Percentiles rank a stretch among this genome's conserved stretches.
Evolutionary conservation across 495 filamentous ascomycete genomes (phyloP).

Genomic region (Podospora australis): DNA sequence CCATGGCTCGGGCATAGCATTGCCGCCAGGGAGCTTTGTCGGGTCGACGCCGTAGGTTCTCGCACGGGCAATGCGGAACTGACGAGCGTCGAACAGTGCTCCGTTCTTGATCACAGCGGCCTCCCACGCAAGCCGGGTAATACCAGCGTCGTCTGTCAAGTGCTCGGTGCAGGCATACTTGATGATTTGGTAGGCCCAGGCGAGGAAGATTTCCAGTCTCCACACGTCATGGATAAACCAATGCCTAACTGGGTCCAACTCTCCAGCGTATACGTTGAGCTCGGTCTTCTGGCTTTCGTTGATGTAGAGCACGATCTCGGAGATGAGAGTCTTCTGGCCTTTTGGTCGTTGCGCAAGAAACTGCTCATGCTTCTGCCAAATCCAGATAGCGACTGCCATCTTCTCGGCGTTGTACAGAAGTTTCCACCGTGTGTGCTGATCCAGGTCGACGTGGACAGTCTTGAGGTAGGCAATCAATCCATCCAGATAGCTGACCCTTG

Average conservation of each 20-base stretch:
- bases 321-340: constrained; percentile 50
- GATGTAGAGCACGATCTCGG: constrained; percentile 62
- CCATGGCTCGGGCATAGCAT: constrained; percentile 71
- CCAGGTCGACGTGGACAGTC: constrained; percentile 47
- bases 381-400: constrained; percentile 68
- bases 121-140: constrained; percentile 56
- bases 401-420: constrained; percentile 88
- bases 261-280: constrained; percentile 47
- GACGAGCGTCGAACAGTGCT: constrained; percentile 63
- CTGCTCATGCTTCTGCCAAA: constrained; percentile 73
- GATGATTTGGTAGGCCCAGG: constrained; percentile 67
- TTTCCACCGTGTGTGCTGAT: constrained; percentile 63
- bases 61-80: constrained; percentile 63
- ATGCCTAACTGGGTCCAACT: constrained; percentile 66
- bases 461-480: constrained; percentile 64
- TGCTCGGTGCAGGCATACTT: constrained; percentile 56
- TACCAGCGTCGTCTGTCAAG: constrained; percentile 38
- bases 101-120: constrained; percentile 72
- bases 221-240: constrained; percentile 77
- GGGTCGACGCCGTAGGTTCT: constrained; percentile 62
- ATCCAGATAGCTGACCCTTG: constrained; percentile 60
- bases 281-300: constrained; percentile 63
- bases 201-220: constrained; percentile 65
- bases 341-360: constrained; percentile 39
- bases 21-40: constrained; percentile 58